Conservation (phyloP, 805 yeast genomes). For the Zygosaccharomyces kombuchaensis region DNA sequence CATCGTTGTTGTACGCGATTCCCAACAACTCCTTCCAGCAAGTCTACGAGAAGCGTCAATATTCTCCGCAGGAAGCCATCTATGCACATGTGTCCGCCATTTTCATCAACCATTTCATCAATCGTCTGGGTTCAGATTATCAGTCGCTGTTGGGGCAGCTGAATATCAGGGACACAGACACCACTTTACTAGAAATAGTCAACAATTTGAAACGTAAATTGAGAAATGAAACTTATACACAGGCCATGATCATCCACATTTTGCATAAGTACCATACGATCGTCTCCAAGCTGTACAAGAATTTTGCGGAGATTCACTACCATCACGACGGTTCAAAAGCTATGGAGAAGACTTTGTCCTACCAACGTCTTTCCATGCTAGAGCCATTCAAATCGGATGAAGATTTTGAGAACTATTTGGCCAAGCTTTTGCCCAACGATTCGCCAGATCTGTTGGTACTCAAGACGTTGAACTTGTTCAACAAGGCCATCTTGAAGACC, state of each 20-base stretch:
- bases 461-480: conserved; percentile 77
- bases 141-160: conserved; percentile 61
- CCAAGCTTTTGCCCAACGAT: conserved; percentile 66
- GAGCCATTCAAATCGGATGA: conserved; percentile 68
- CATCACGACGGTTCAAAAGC: conserved; percentile 42
- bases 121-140: conserved; percentile 90
- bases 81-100: conserved; percentile 92
- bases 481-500: conserved; percentile 83
- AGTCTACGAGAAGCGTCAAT: conserved; percentile 64
- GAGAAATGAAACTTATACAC: conserved; percentile 90
- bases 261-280: conserved; percentile 66
- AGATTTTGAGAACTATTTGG: conserved; percentile 67
- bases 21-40: conserved; percentile 81
- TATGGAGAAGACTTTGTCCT: conserved; percentile 74
- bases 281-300: conserved; percentile 78
- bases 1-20: conserved; percentile 83
- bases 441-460: conserved; percentile 75
- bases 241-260: conserved; percentile 72
- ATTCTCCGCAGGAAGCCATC: conserved; percentile 90
- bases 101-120: conserved; percentile 90
- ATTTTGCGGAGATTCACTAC: conserved; percentile 88
- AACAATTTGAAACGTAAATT: conserved; percentile 79
- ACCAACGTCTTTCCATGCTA: conserved; percentile 77
- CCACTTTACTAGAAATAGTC: conserved; percentile 66
- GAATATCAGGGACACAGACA: conserved; percentile 55